These are phyloP conservation scores for Pythium brassicae DNA, from an alignment of 352 stramenopile genomes.

Conservation along the genomic window DNA sequence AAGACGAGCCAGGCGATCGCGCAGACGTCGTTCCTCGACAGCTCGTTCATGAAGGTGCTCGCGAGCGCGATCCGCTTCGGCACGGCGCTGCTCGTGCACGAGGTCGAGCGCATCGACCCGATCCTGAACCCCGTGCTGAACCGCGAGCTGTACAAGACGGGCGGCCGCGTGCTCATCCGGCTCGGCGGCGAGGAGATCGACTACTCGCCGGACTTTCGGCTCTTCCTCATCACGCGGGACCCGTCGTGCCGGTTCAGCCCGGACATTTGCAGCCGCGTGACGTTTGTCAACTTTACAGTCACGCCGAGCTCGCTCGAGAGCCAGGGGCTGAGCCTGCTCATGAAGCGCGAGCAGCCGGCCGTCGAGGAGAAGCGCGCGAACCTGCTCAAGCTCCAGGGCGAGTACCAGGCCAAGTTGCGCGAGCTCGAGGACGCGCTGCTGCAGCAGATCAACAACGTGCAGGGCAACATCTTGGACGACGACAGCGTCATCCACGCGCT, in stretches of 20 bases:
- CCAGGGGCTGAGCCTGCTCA: constrained; percentile 94
- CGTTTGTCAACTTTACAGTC: constrained; percentile 99
- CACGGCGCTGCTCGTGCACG: constrained; percentile 97
- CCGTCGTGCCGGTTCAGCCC: constrained; percentile 96
- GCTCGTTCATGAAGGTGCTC: constrained; percentile 99
- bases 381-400: constrained; percentile 96
- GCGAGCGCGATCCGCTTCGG: constrained; percentile 99
- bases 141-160: constrained; percentile 97
- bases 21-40: constrained; percentile 99
- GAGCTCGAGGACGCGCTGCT: constrained; percentile 98
- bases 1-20: constrained; percentile 92
- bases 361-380: constrained; percentile 95
- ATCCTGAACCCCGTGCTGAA: constrained; percentile 99
- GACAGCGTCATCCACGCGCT: constrained; percentile 98
- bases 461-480: constrained; percentile 99
- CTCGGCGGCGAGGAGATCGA: constrained; percentile 99
- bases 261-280: constrained; percentile 99
- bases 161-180: constrained; percentile 96
- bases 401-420: constrained; percentile 96
- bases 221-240: constrained; percentile 99
- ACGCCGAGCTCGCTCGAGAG: constrained; percentile 97
- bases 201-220: constrained; percentile 98
- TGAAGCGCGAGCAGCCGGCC: constrained; percentile 97
- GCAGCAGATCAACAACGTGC: constrained; percentile 97
- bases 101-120: constrained; percentile 99